Evolutionary conservation across 2,329 filamentous ascomycete species (phyloP).

Genomic region (Fusarium sp.): DNA sequence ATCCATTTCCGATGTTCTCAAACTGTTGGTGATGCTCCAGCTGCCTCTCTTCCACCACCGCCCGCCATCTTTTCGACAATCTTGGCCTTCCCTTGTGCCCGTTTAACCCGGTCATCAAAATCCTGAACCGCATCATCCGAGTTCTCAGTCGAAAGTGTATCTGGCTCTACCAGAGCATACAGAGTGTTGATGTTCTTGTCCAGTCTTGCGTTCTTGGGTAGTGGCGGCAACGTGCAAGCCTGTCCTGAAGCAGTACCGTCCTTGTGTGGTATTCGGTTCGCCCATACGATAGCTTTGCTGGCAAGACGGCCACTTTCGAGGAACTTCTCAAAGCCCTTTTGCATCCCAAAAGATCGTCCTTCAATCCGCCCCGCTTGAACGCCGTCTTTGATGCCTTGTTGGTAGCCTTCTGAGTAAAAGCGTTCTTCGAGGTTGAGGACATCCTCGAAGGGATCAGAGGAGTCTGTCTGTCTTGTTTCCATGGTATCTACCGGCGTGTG

Average conservation of each 20-base stretch:
- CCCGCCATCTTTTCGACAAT: slow-evolving; percentile 78
- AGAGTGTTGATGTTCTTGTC: slow-evolving; percentile 80
- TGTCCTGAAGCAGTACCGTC: background rate
- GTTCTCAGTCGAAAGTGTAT: slow-evolving; percentile 81
- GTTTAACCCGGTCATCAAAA: slow-evolving; percentile 87
- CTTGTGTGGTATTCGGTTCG: slow-evolving; percentile 65
- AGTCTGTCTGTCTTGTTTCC: slow-evolving; percentile 36
- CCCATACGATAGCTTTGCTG: slow-evolving; percentile 85
- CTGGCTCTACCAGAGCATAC: slow-evolving; percentile 80
- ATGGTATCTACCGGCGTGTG: slow-evolving; percentile 9
- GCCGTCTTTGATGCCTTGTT: slow-evolving; percentile 79
- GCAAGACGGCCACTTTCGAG: slow-evolving; percentile 80
- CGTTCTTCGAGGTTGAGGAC: slow-evolving; percentile 69
- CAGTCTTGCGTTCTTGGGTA: slow-evolving; percentile 71
- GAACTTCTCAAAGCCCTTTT: slow-evolving; percentile 95
- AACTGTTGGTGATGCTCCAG: slow-evolving; percentile 6
- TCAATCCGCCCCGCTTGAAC: slow-evolving; percentile 81
- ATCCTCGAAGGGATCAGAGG: slow-evolving; percentile 63
- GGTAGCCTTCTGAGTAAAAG: slow-evolving; percentile 86
- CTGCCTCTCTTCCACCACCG: slow-evolving; percentile 29
- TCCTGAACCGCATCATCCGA: slow-evolving; percentile 89
- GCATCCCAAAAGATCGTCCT: slow-evolving; percentile 88
- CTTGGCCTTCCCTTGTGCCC: slow-evolving; percentile 84
- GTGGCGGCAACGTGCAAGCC: slow-evolving; percentile 46
- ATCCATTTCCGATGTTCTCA: background rate